These are phyloP conservation scores for Gentiana dahurica DNA, from an alignment of 257 asterid species.

Conservation along the genomic window DNA sequence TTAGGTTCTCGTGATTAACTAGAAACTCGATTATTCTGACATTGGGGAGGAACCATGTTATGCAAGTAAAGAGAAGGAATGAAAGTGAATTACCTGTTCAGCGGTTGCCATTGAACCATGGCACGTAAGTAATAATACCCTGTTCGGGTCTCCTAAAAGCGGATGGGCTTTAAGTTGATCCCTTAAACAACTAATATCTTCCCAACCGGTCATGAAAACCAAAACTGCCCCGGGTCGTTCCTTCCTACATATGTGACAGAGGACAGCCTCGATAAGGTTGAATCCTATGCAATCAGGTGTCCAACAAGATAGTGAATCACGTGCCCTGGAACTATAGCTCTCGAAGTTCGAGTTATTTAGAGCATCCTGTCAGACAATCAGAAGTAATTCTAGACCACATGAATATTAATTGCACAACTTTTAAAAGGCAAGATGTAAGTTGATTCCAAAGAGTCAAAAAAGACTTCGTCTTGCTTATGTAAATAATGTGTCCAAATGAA, in stretches of 20 bases:
- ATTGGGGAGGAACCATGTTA: too few relatives aligned
- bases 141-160: slow-evolving; percentile 92
- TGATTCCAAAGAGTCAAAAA: too few relatives aligned
- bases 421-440: too few relatives aligned
- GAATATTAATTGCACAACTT: neutral
- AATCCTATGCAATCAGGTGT: slow-evolving; percentile 84
- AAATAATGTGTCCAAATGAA: too few relatives aligned
- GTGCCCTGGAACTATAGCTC: slow-evolving; percentile 68
- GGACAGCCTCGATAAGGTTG: slow-evolving; percentile 92
- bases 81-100: slow-evolving; percentile 59
- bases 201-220: slow-evolving; percentile 99
- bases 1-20: too few relatives aligned
- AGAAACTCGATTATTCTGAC: too few relatives aligned
- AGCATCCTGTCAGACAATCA: slow-evolving; percentile 58
- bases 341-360: slow-evolving; percentile 71
- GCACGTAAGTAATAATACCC: slow-evolving; percentile 83
- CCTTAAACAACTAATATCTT: slow-evolving; percentile 91
- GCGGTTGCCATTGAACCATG: slow-evolving; percentile 98
- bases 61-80: neutral
- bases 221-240: slow-evolving; percentile 89
- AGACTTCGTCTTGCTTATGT: too few relatives aligned
- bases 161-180: slow-evolving; percentile 98
- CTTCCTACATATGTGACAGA: slow-evolving; percentile 92
- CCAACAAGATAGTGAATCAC: slow-evolving; percentile 88
- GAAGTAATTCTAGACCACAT: neutral